These are phyloP conservation scores for Fraxinus velutina DNA, from an alignment of 305 asterid genomes.

Conservation along the genomic window DNA sequence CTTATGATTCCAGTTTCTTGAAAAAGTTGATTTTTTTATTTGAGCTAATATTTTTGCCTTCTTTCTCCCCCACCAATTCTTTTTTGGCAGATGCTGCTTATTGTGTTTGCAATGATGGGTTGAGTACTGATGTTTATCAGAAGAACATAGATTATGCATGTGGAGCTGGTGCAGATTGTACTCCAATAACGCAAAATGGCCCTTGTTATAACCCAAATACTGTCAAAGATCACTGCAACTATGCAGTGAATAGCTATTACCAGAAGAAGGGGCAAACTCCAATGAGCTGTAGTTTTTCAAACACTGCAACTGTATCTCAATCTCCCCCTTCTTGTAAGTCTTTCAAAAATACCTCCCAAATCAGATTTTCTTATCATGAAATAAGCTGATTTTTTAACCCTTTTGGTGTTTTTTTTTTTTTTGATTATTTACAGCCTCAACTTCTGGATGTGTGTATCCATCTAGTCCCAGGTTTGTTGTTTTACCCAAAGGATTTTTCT, in stretches of 20 bases:
- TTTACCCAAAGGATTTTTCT: not conserved
- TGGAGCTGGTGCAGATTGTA: slow-evolving; percentile 73
- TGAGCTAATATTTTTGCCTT: not conserved
- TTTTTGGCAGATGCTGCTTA: slow-evolving; percentile 52
- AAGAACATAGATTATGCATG: slow-evolving; percentile 73
- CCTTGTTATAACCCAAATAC: slow-evolving; percentile 66
- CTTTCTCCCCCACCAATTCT: not conserved
- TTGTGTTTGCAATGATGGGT: slow-evolving; percentile 58
- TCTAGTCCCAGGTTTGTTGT: slow-evolving; percentile 43
- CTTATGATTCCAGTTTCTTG: not conserved
- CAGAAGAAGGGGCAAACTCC: slow-evolving; percentile 47
- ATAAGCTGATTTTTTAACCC: not conserved
- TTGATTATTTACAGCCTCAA: slow-evolving; percentile 24
- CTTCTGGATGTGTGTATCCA: slow-evolving; percentile 43
- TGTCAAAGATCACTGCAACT: slow-evolving; percentile 69
- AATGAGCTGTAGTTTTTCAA: slow-evolving; percentile 60
- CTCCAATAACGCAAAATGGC: slow-evolving; percentile 47
- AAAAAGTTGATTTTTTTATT: not conserved
- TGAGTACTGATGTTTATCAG: slow-evolving; percentile 46
- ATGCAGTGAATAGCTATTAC: slow-evolving; percentile 78
- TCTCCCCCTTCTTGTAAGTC: slow-evolving; percentile 44
- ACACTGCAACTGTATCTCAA: slow-evolving; percentile 43
- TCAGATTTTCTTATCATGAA: not conserved
- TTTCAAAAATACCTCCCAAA: not conserved
- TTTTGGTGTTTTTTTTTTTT: not conserved